phyloP scores from a whole-genome alignment of 1,284 basidiomycete genomes.

The Sphagnurus paluster region DNA sequence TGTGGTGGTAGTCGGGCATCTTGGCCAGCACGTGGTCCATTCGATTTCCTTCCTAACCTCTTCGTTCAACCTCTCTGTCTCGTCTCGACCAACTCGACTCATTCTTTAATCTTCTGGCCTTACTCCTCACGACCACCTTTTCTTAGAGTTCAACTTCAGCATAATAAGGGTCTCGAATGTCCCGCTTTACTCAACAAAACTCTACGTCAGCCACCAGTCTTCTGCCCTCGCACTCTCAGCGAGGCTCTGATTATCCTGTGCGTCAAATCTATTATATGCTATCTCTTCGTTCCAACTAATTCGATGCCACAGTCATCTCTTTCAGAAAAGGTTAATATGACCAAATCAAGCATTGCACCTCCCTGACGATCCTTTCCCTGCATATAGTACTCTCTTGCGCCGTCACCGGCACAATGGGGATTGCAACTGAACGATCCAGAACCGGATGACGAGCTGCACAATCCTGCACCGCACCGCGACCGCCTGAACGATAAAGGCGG shows the following conservation, averaged over 20 bases:
- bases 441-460: constrained; percentile 46
- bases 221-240: constrained; percentile 5
- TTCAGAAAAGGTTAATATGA: constrained; percentile 22
- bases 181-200: constrained; percentile 17
- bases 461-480: constrained; percentile 38
- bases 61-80: constrained; percentile 3
- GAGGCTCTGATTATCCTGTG: constrained; percentile 16
- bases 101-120: constrained; percentile 5
- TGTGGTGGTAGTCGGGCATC: no score
- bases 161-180: constrained; percentile 9
- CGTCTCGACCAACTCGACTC: constrained; percentile 11
- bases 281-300: not conserved
- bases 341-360: not conserved
- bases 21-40: constrained; percentile 9
- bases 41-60: no score
- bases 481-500: constrained; percentile 33
- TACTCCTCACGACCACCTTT: no score
- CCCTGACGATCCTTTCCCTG: not conserved
- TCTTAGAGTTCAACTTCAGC: no score
- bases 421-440: constrained; percentile 32
- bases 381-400: constrained; percentile 33
- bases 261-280: not conserved
- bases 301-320: constrained; percentile 20
- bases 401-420: constrained; percentile 36
- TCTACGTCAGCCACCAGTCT: constrained; percentile 19